Base-by-base conservation (phyloP, 1,139 yeast species). In the Debaryomyces psychrophilus region DNA sequence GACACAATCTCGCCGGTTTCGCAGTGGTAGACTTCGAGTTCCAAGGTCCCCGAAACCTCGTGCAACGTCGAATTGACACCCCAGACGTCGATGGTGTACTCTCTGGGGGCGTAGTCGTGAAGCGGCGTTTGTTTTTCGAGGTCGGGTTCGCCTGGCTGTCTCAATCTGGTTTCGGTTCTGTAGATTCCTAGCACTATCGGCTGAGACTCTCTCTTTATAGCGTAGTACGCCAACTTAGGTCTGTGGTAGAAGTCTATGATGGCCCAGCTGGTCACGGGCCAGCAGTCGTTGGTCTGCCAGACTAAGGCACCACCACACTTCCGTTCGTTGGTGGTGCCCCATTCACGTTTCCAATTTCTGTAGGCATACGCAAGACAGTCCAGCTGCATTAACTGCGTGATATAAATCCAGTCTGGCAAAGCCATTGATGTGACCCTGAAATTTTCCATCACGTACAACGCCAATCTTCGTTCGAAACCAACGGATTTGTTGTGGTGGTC, bases 231-330 rank as follows among this genome's bases (percentile, higher is more conserved):
- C 45, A 77, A 57, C 56, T 77, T 77, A 6, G 78, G 78, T 12
- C 67, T 57, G 20, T 56, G 54, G 46, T 61, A 67, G 55, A 60
- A 73, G 54, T 76, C 82, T 29, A 70, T 60, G 26, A 75, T 59
- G 1, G 80, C 64, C 82, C 82, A 77, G 18, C 74, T 65, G 3
- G 77, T 63, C 7, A 66, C 75, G 2, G 81, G 81, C 79, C 79
- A 76, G 53, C 81, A 77, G 54, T 77, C 82, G 48, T 77, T 76
- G 20, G 73, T 58, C 55, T 76, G 82, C 82, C 82, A 77, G 5
- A 77, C 79, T 31, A 76, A 55, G 2, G 73, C 71, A 0, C 80
- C 80, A 11, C 76, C 76, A 37, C 57, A 54, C 44, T 65, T 61
- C 44, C 73, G 56, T 41, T 61, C 52, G 7, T 65, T 64, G 12